phyloP scores from a whole-genome alignment of 1,284 basidiomycete species.

The Leccinum brunneo-olivaceum region DNA sequence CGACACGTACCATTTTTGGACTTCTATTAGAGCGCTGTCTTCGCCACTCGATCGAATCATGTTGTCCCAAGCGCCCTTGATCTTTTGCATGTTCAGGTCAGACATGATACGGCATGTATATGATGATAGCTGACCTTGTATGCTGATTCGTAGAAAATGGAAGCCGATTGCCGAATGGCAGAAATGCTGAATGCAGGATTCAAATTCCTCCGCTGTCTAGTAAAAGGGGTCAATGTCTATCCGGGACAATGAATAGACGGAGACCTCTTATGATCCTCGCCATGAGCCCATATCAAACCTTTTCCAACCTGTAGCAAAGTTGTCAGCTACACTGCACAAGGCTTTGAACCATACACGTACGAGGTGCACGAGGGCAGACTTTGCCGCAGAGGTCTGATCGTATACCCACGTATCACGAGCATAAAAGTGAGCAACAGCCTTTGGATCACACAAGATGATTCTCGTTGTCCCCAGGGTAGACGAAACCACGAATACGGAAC shows the following conservation, averaged over 20 bases:
- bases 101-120: background rate
- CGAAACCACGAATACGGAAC: conserved; percentile 41
- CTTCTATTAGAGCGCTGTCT: conserved; percentile 39
- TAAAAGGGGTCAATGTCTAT: background rate
- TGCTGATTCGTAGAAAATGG: conserved; percentile 23
- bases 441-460: conserved; percentile 49
- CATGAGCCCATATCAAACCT: conserved; percentile 13
- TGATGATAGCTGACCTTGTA: conserved; percentile 20
- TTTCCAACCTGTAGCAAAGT: conserved; percentile 3
- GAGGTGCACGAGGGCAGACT: conserved; percentile 38
- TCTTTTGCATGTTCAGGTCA: conserved; percentile 25
- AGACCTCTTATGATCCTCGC: conserved; percentile 20
- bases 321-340: background rate
- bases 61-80: conserved; percentile 46
- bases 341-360: conserved; percentile 27
- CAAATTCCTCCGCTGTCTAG: conserved; percentile 32
- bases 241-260: conserved; percentile 8
- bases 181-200: conserved; percentile 1
- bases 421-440: conserved; percentile 50
- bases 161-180: background rate
- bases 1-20: conserved; percentile 44
- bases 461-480: conserved; percentile 35
- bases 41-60: conserved; percentile 29
- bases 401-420: conserved; percentile 40
- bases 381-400: conserved; percentile 24